Evolutionary conservation across 139 green algal genomes (phyloP).

Genomic region (Desmodesmus armatus): DNA sequence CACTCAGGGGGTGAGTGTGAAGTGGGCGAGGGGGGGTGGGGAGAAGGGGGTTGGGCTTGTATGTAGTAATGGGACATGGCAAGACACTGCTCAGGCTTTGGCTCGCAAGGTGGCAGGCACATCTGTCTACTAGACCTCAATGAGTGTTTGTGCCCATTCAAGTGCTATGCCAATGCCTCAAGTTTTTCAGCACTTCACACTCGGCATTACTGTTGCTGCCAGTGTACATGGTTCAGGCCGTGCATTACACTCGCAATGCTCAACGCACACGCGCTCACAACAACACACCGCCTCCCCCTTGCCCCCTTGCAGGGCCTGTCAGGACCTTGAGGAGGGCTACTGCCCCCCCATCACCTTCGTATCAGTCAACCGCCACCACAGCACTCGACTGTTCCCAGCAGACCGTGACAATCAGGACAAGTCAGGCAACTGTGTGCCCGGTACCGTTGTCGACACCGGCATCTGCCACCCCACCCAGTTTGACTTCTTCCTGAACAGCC

Average conservation of each 20-base stretch:
- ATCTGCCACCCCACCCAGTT: conserved; percentile 73
- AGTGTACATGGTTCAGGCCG: neutral
- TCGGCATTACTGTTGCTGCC: neutral
- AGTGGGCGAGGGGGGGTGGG: neutral
- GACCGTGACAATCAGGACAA: conserved; percentile 29
- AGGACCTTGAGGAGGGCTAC: conserved; percentile 66
- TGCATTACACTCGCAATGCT: too few species aligned
- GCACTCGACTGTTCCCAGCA: conserved; percentile 69
- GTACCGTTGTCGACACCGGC: conserved; percentile 79
- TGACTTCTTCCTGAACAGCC: conserved; percentile 93
- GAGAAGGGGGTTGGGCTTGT: too few species aligned
- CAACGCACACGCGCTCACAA: too few species aligned
- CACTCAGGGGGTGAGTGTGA: conserved; percentile 25
- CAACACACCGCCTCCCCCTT: neutral
- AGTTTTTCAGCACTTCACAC: too few species aligned
- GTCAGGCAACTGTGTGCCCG: conserved; percentile 71
- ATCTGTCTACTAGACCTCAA: too few species aligned
- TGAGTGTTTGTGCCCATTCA: too few species aligned
- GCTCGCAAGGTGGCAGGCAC: too few species aligned
- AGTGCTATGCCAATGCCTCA: too few species aligned
- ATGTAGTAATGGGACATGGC: too few species aligned
- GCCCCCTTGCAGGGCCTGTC: conserved; percentile 56
- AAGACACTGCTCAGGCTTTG: too few species aligned
- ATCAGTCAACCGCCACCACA: conserved; percentile 85
- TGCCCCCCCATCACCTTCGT: conserved; percentile 85